phyloP scores from a whole-genome alignment of 345 rosid species.

The Iberis pinnata region DNA sequence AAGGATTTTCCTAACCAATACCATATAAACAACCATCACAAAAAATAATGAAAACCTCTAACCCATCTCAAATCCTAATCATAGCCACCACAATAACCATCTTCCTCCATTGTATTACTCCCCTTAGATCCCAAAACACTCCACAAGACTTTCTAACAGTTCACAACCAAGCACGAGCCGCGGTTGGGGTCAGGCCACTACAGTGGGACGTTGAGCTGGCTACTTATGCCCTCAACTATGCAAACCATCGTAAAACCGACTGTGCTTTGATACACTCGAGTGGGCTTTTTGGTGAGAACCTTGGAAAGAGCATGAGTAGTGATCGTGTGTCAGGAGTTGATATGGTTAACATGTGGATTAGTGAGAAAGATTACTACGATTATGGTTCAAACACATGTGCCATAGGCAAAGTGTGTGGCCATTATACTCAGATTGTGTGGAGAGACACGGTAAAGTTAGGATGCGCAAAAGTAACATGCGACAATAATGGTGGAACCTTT shows the following conservation, averaged over 20 bases:
- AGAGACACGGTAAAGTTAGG: constrained; percentile 40
- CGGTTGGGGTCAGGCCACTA: constrained; percentile 40
- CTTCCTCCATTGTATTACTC: too few relatives aligned
- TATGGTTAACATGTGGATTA: constrained; percentile 52
- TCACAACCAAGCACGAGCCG: constrained; percentile 44
- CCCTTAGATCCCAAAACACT: constrained; percentile 44
- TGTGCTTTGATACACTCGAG: constrained; percentile 40
- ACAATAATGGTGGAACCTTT: constrained; percentile 37
- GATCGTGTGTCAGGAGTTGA: constrained; percentile 29
- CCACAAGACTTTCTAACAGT: constrained; percentile 37
- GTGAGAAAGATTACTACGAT: constrained; percentile 40
- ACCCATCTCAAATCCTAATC: too few relatives aligned
- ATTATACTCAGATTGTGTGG: constrained; percentile 77
- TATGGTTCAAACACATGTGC: constrained; percentile 42
- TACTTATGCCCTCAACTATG: constrained; percentile 38
- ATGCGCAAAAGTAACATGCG: constrained; percentile 64
- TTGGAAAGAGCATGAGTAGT: constrained; percentile 39
- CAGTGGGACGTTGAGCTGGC: constrained; percentile 43
- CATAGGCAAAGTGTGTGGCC: constrained; percentile 42
- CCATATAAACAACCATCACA: too few relatives aligned
- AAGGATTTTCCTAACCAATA: too few relatives aligned
- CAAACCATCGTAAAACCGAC: constrained; percentile 26
- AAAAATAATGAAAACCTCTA: too few relatives aligned
- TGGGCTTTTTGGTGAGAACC: constrained; percentile 54
- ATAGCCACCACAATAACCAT: too few relatives aligned